phyloP scores from a whole-genome alignment of 257 asterid genomes.

The Linaria vulgaris region DNA sequence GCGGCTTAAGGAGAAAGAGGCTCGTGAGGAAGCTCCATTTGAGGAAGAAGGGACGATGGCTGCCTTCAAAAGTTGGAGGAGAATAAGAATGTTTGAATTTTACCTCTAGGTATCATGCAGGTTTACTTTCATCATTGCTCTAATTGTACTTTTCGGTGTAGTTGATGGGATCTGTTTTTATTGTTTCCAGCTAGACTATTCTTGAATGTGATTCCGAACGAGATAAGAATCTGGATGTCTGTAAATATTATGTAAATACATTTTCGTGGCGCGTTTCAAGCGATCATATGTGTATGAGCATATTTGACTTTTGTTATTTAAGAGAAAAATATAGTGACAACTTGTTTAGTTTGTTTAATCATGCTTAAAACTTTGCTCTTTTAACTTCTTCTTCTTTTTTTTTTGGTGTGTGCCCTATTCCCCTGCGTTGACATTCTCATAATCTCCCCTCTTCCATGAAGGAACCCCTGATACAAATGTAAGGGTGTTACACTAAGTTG shows the following conservation, averaged over 20 bases:
- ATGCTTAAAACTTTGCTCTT: no score
- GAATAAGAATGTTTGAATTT: slow-evolving; percentile 73
- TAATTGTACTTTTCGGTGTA: slow-evolving; percentile 24
- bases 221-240: neutral
- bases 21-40: slow-evolving; percentile 85
- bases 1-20: slow-evolving; percentile 79
- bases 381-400: no score
- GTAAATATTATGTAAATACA: neutral
- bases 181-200: slow-evolving; percentile 15
- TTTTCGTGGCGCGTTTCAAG: neutral
- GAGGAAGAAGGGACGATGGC: slow-evolving; percentile 99
- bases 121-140: slow-evolving; percentile 27
- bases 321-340: no score
- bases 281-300: neutral
- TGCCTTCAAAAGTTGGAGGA: slow-evolving; percentile 93
- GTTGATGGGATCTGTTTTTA: slow-evolving; percentile 24
- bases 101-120: slow-evolving; percentile 32
- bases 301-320: no score
- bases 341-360: no score
- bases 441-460: no score
- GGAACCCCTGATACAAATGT: no score
- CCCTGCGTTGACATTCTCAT: no score
- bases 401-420: no score
- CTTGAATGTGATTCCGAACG: slow-evolving; percentile 15
- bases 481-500: no score